Evolutionary conservation across 768 basidiomycete species (phyloP), one percentile per base, ranked within the genome.

Genomic region (Tulasnella sp.): DNA sequence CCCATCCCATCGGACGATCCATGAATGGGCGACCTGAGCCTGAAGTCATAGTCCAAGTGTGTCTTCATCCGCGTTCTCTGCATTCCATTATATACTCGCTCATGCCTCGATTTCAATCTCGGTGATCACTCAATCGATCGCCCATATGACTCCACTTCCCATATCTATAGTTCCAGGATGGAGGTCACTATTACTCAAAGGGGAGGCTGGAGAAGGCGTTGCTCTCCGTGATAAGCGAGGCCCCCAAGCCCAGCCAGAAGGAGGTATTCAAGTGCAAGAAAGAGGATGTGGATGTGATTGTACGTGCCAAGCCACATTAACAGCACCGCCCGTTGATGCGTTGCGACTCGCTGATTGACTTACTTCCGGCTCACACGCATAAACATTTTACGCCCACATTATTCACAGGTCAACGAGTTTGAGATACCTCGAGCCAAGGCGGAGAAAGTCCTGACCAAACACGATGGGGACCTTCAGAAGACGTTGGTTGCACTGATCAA

Each of bases 371-470:
- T 5, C 29, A 50, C 49, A 30, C 29, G 41, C 10, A 49, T n/a
- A n/a, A n/a, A n/a, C n/a, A n/a, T n/a, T n/a, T n/a, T n/a, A n/a
- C n/a, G n/a, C n/a, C n/a, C n/a, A n/a, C n/a, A n/a, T n/a, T n/a
- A n/a, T n/a, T n/a, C n/a, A 27, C 34, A 54, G 54, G 54, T 55
- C 41, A 43, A 55, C 24, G 54, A 55, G 41, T 55, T 55, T 44
- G 54, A 55, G 25, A 55, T 55, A n/a, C 54, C 54, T 17, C 19
- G 54, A 41, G 54, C 42, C 3, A 42, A 42, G 42, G 54, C 54
- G 41, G 54, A 55, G 54, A 55, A 55, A 30, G 24, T 45, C 43
- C 54, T 55, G 12, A 43, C 41, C 1, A 27, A 38, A n/a, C 54
- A 55, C 17, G 29, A 55, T n/a, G 54, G 54, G 19, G 42, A 55